Conservation (phyloP, 129 eudicot species). For the Saussurea involucrata region DNA sequence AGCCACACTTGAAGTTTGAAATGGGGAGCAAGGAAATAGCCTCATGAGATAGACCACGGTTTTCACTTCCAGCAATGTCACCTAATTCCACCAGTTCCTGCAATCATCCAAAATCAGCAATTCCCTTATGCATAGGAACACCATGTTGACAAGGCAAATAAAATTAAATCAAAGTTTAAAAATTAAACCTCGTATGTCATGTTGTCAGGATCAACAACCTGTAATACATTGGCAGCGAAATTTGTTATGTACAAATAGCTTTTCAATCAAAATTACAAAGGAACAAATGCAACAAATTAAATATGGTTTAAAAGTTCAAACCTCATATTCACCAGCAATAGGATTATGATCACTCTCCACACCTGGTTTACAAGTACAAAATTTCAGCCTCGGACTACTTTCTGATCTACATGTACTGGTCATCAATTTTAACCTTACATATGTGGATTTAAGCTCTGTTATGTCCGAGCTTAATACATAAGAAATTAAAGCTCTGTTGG, state of each 20-base stretch:
- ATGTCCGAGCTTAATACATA: too few relatives aligned
- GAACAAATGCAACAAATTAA: neutral
- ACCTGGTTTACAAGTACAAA: constrained; percentile 40
- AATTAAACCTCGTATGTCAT: constrained; percentile 86
- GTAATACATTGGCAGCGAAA: constrained; percentile 17
- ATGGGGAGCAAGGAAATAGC: constrained; percentile 71
- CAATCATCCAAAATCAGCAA: neutral
- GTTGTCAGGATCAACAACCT: constrained; percentile 81
- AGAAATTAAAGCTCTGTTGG: too few relatives aligned
- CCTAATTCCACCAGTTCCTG: constrained; percentile 91
- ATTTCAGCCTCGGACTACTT: neutral
- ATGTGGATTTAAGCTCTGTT: neutral
- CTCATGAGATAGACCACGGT: constrained; percentile 83
- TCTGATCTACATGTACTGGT: neutral
- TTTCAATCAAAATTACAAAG: neutral
- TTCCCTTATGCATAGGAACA: neutral
- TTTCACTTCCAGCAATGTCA: constrained; percentile 91
- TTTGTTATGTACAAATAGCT: neutral
- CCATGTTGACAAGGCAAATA: neutral
- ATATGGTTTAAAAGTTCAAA: constrained; percentile 22
- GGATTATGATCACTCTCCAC: constrained; percentile 53
- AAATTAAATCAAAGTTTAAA: neutral
- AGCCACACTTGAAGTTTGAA: constrained; percentile 71
- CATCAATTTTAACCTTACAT: neutral
- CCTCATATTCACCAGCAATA: constrained; percentile 61